A percentile compares a stretch with the other conserved stretches of the same genome.
phyloP scores from a whole-genome alignment of 192 early-diverging fungal genomes.

The Umbelopsis ramanniana region DNA sequence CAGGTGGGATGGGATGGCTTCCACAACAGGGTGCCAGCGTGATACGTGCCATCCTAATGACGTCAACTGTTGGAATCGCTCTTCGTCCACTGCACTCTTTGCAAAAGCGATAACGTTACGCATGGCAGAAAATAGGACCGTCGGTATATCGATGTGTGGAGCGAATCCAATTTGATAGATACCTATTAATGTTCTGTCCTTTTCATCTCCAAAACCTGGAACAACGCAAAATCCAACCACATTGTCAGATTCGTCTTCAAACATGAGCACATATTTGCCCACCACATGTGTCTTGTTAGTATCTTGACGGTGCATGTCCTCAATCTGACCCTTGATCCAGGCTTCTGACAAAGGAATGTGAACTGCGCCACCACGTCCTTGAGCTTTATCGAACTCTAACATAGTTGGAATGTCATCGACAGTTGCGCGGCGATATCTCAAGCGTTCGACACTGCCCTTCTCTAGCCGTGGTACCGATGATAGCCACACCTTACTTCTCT shows the following conservation, averaged over 20 bases:
- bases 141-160: background rate
- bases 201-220: background rate
- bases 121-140: conserved; percentile 1
- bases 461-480: background rate
- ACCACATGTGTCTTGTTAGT: background rate
- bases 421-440: background rate
- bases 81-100: background rate
- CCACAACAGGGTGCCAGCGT: background rate
- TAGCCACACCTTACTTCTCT: background rate
- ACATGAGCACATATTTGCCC: background rate
- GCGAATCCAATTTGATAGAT: conserved; percentile 8
- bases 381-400: conserved; percentile 1
- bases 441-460: background rate
- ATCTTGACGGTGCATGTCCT: background rate
- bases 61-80: background rate
- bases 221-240: background rate
- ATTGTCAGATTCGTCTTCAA: background rate
- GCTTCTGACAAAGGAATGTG: background rate
- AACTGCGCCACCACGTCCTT: background rate
- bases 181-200: background rate
- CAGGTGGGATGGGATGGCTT: background rate
- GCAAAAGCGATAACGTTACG: background rate
- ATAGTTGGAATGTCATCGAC: background rate
- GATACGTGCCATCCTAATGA: conserved; percentile 1
- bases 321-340: background rate